Percentiles rank a stretch among this genome's conserved stretches.
Conservation (phyloP, 2,329 filamentous ascomycete genomes). For the Chalara sp. region DNA sequence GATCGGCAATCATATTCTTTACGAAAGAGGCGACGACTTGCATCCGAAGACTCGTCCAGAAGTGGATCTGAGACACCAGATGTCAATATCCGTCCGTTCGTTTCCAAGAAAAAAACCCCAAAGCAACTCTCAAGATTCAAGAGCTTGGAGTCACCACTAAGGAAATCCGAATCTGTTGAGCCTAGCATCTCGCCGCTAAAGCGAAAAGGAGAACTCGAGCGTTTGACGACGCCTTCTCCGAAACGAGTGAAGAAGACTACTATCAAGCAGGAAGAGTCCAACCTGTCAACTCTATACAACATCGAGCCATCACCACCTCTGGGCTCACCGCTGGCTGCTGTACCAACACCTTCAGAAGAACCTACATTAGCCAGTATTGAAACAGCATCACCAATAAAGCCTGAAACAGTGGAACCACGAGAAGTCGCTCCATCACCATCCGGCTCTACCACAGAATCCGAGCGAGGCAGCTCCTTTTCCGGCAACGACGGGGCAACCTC, state of each 20-base stretch:
- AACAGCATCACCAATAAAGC: neutral
- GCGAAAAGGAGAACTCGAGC: slow-evolving; percentile 15
- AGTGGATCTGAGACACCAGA: slow-evolving; percentile 51
- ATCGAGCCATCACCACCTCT: neutral
- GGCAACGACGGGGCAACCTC: slow-evolving; percentile 13
- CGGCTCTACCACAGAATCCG: slow-evolving; percentile 7
- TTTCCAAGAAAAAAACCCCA: slow-evolving; percentile 21
- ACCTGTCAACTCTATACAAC: neutral
- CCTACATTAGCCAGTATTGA: slow-evolving; percentile 8
- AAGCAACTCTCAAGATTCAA: slow-evolving; percentile 17
- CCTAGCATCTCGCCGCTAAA: slow-evolving; percentile 14
- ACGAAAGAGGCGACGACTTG: slow-evolving; percentile 39
- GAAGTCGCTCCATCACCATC: slow-evolving; percentile 6
- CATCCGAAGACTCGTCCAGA: slow-evolving; percentile 43
- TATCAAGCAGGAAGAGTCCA: slow-evolving; percentile 11
- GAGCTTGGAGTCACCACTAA: slow-evolving; percentile 14
- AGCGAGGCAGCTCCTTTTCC: slow-evolving; percentile 2
- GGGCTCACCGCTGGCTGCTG: neutral
- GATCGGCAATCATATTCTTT: slow-evolving; percentile 41
- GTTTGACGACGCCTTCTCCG: slow-evolving; percentile 4
- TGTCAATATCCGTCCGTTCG: slow-evolving; percentile 29
- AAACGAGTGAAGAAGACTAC: slow-evolving; percentile 2
- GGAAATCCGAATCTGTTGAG: slow-evolving; percentile 15
- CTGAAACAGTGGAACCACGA: neutral
- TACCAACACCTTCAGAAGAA: slow-evolving; percentile 5